Evolutionary conservation across 2,329 filamentous ascomycete genomes (phyloP), one percentile per base, ranked within the genome.

Genomic region (Fusarium sterilihyphosum): DNA sequence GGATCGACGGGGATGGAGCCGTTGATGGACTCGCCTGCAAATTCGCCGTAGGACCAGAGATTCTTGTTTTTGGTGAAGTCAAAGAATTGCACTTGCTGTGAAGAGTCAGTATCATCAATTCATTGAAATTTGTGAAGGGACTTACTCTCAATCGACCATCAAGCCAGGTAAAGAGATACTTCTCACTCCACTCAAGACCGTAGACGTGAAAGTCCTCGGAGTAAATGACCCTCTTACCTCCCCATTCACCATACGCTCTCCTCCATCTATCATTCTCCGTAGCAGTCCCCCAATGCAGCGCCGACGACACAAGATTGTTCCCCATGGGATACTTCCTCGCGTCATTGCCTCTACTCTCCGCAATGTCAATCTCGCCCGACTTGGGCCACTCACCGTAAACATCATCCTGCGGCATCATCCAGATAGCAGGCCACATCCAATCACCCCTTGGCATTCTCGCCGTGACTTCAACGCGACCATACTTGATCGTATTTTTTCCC

Each of bases 341-440:
- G 77, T 80, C 78, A 72, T 89, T 89, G 41, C 88, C 87, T 40
- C 86, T 82, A 35, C 81, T 80, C 79, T 88, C 86, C 65, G 83
- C 81, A 62, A 89, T 86, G 76, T 89, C 87, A 65, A 89, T 89
- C 78, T 89, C 87, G 16, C 87, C 87, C 41, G 84, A 86, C 22
- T 80, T 78, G 4, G 87, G 87, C 87, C 87, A 89, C 22, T 77
- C 77, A 17, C 87, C 87, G 67, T 89, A 89, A 18, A 81, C 82
- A 14, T 78, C 79, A 59, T 85, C 80, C 70, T 84, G 81, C 12
- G 87, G 87, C 84, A 88, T 79, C 77, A 79, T 79, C 77, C 83
- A 84, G 53, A 85, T 84, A 46, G 85, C 85, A 70, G 82, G 87
- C 88, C 87, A 89, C 31, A 90, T 78, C 88, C 88, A 90, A 76